These are phyloP conservation scores for Cucumis melo DNA, from an alignment of 306 rosid species.

Conservation along the genomic window DNA sequence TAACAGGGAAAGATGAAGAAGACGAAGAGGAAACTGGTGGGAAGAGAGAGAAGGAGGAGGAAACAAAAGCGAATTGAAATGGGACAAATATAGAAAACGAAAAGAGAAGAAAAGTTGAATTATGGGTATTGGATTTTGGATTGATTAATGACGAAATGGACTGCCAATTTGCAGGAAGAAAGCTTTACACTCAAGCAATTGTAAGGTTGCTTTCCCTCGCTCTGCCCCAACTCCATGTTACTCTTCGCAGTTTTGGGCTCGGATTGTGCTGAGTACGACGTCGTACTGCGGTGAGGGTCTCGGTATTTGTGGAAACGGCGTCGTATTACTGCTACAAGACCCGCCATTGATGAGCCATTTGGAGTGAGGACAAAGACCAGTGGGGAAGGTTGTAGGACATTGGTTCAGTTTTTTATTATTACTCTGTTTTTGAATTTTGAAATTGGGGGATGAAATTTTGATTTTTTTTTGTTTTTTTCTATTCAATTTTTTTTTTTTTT, in stretches of 20 bases:
- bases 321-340: not conserved
- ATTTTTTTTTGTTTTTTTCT: not conserved
- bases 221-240: not conserved
- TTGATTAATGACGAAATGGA: slow-evolving; percentile 6
- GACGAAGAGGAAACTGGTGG: slow-evolving; percentile 4
- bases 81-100: slow-evolving; percentile 7
- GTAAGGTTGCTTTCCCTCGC: slow-evolving; percentile 9
- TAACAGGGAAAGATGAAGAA: slow-evolving; percentile 6
- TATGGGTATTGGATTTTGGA: slow-evolving; percentile 5
- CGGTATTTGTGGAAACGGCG: slow-evolving; percentile 4
- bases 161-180: slow-evolving; percentile 8
- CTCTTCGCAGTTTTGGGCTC: not conserved
- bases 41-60: not conserved
- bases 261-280: not conserved
- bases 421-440: slow-evolving; percentile 6
- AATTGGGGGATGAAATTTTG: not conserved
- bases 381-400: not conserved
- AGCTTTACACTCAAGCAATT: slow-evolving; percentile 9
- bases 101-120: not conserved
- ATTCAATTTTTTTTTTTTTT: not conserved
- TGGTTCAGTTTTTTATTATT: not conserved
- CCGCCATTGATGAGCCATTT: slow-evolving; percentile 5
- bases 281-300: not conserved
- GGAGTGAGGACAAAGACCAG: not conserved
- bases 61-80: not conserved